A percentile compares a stretch with the other conserved stretches of the same genome.
Conservation (phyloP, 495 filamentous ascomycete genomes). For the Massariosphaeria phaeospora region DNA sequence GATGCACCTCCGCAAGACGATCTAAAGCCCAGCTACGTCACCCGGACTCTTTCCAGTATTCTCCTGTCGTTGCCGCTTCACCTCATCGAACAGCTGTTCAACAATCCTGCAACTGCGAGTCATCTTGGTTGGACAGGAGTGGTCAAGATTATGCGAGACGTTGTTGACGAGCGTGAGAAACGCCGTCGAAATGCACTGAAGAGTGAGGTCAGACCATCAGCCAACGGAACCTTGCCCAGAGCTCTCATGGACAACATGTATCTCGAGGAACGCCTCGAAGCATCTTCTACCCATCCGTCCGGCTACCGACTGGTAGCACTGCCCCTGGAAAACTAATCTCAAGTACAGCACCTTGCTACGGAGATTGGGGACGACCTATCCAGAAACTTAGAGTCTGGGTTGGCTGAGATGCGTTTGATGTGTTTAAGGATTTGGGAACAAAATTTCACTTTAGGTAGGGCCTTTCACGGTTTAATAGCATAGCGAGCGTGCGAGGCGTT, state of each 20-base stretch:
- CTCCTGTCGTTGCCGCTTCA: constrained; percentile 60
- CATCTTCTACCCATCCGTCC: constrained; percentile 5
- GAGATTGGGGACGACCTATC: too few relatives aligned
- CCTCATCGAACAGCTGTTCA: constrained; percentile 53
- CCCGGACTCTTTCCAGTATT: constrained; percentile 53
- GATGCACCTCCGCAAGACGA: constrained; percentile 50
- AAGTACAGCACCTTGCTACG: too few relatives aligned
- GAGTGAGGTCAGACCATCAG: constrained; percentile 10
- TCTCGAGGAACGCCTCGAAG: constrained; percentile 41
- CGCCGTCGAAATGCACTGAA: constrained; percentile 30
- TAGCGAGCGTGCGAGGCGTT: constrained; percentile 16
- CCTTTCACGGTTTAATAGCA: neutral
- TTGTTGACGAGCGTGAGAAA: constrained; percentile 58
- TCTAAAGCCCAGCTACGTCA: constrained; percentile 35
- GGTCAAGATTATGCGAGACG: constrained; percentile 46
- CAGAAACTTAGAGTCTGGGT: neutral
- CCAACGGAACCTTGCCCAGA: constrained; percentile 18
- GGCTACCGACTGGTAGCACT: constrained; percentile 10
- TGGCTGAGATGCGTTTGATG: neutral
- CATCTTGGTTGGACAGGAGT: constrained; percentile 45
- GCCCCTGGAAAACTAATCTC: neutral
- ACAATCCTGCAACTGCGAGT: constrained; percentile 46
- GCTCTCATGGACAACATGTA: constrained; percentile 35
- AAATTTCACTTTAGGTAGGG: neutral
- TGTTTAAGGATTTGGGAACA: neutral